Conservation (phyloP, 306 rosid genomes). For the Dalbergia cultrata region DNA sequence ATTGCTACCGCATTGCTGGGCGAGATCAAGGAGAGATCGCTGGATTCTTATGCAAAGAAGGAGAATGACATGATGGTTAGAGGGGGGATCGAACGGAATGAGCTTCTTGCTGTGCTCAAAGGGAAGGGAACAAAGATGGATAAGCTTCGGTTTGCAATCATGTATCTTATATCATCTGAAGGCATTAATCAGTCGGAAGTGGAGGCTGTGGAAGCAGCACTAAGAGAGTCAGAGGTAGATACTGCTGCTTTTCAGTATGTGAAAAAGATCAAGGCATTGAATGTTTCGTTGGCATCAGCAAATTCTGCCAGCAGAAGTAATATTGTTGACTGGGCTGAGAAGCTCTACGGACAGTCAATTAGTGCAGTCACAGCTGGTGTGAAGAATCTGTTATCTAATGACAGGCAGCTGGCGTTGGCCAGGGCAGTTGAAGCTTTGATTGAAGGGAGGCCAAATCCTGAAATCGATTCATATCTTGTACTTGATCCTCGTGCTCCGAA, state of each 20-base stretch:
- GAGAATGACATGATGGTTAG: constrained; percentile 92
- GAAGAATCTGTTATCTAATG: constrained; percentile 86
- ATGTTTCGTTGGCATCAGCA: constrained; percentile 83
- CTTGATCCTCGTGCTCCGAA: constrained; percentile 95
- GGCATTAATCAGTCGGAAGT: constrained; percentile 80
- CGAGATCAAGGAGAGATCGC: constrained; percentile 95
- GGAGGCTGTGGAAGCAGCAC: constrained; percentile 85
- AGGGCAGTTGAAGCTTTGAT: constrained; percentile 94
- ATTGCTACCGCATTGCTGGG: constrained; percentile 93
- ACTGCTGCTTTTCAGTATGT: constrained; percentile 93
- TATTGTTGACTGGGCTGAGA: constrained; percentile 99
- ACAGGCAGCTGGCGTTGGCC: constrained; percentile 91
- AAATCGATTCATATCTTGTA: constrained; percentile 75
- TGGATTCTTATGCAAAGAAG: constrained; percentile 90
- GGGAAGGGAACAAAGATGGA: constrained; percentile 93
- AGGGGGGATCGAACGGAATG: constrained; percentile 87
- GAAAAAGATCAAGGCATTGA: constrained; percentile 91
- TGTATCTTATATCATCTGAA: constrained; percentile 88
- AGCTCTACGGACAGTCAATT: constrained; percentile 90
- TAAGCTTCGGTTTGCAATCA: constrained; percentile 94
- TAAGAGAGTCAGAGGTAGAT: constrained; percentile 86
- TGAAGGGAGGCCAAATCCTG: constrained; percentile 97
- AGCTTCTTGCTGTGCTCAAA: constrained; percentile 72
- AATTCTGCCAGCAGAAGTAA: constrained; percentile 90
- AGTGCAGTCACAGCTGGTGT: constrained; percentile 98